Percentiles rank a stretch among this genome's conserved stretches.
Conservation (phyloP, 2,329 filamentous ascomycete genomes). For the Exophiala alcalophila region DNA sequence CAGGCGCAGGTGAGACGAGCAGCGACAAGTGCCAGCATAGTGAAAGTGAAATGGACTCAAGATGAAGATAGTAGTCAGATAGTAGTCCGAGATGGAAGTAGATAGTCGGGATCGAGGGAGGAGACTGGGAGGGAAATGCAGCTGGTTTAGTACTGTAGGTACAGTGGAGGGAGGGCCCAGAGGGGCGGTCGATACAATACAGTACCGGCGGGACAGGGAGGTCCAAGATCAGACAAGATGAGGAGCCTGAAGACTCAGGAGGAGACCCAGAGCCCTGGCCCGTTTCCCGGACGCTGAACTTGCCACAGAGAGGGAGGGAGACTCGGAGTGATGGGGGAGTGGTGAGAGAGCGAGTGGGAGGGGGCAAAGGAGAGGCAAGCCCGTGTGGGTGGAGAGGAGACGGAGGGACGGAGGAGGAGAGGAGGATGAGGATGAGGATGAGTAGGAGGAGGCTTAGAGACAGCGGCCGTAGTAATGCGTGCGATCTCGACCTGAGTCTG, state of each 20-base stretch:
- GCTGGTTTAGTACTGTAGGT: slow-evolving; percentile 22
- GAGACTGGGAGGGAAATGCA: slow-evolving; percentile 12
- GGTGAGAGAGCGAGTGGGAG: slow-evolving; percentile 6
- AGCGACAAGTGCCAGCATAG: slow-evolving; percentile 10
- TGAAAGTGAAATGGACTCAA: slow-evolving; percentile 1
- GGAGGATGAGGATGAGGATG: slow-evolving; percentile 1
- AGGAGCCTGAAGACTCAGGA: slow-evolving; percentile 20
- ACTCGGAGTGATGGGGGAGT: slow-evolving; percentile 7
- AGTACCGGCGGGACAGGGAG: slow-evolving; percentile 17
- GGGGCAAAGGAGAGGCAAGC: slow-evolving; percentile 10
- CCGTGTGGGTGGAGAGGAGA: slow-evolving; percentile 1
- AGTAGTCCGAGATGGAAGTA: slow-evolving; percentile 12
- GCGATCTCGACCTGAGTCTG: too few relatives aligned
- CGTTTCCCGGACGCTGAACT: slow-evolving; percentile 15
- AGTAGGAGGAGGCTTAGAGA: background rate
- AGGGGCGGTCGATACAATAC: slow-evolving; percentile 20
- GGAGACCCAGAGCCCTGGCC: slow-evolving; percentile 14
- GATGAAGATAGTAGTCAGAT: slow-evolving; percentile 9
- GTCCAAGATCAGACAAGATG: slow-evolving; percentile 21
- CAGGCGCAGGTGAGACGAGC: slow-evolving; percentile 2
- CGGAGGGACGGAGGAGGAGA: background rate
- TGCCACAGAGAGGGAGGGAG: slow-evolving; percentile 8
- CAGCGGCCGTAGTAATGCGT: background rate
- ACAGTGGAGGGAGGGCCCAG: slow-evolving; percentile 7
- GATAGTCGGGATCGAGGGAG: slow-evolving; percentile 9